phyloP scores from a whole-genome alignment of 2,329 filamentous ascomycete genomes.

The Aspergillus viridinutans region DNA sequence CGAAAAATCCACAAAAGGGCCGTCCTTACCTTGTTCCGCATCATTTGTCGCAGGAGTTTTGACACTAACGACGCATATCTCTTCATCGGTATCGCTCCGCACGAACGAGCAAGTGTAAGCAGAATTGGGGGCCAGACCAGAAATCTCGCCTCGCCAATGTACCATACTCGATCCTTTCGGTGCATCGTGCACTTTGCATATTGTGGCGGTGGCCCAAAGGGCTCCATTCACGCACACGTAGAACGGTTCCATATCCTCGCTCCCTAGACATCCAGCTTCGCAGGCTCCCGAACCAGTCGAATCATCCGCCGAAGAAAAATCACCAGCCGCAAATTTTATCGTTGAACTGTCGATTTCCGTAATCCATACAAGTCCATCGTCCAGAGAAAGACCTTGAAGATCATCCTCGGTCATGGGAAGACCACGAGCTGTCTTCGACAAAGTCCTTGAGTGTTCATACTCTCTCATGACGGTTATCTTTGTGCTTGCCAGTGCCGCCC shows the following conservation, averaged over 20 bases:
- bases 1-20: neutral
- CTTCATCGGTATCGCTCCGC: constrained; percentile 51
- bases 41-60: constrained; percentile 58
- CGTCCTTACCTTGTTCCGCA: constrained; percentile 52
- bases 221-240: constrained; percentile 63
- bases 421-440: constrained; percentile 36
- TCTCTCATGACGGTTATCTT: constrained; percentile 96
- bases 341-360: constrained; percentile 44
- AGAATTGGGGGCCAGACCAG: constrained; percentile 60
- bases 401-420: constrained; percentile 41
- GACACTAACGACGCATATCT: constrained; percentile 58
- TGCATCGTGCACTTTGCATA: constrained; percentile 45
- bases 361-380: constrained; percentile 45
- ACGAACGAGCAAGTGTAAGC: constrained; percentile 63
- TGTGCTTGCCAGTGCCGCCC: constrained; percentile 90
- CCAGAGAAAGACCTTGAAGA: constrained; percentile 37
- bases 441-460: constrained; percentile 67
- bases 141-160: constrained; percentile 60
- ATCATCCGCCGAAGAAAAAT: constrained; percentile 34
- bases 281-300: constrained; percentile 24
- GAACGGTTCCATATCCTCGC: constrained; percentile 52
- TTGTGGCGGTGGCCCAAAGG: constrained; percentile 59
- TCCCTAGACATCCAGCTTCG: constrained; percentile 23
- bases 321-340: constrained; percentile 45
- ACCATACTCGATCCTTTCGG: constrained; percentile 42